Percentiles rank a stretch among this genome's conserved stretches.
phyloP scores from a whole-genome alignment of 257 asterid genomes.

The Lavandula angustifolia region DNA sequence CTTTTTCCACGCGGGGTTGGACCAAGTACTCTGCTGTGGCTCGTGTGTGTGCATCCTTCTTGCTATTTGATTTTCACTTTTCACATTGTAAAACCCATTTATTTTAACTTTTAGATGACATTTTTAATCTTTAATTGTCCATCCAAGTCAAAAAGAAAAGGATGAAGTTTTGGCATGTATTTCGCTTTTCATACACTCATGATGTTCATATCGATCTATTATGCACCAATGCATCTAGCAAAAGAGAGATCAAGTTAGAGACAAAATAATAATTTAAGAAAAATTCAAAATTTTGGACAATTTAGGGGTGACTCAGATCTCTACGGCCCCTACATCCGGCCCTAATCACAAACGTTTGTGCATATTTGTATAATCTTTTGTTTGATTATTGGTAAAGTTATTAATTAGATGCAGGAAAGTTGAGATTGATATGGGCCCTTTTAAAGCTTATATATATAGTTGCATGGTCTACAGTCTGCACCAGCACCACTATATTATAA shows the following conservation, averaged over 20 bases:
- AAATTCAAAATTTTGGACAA: too few species aligned
- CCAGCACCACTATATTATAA: conserved; percentile 35
- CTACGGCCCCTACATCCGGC: too few species aligned
- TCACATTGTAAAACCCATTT: not conserved
- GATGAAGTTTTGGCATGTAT: too few species aligned
- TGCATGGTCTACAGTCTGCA: conserved; percentile 56
- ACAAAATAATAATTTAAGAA: too few species aligned
- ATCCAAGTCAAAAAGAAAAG: too few species aligned
- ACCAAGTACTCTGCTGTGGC: not conserved
- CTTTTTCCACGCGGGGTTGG: conserved; percentile 38
- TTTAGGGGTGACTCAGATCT: too few species aligned
- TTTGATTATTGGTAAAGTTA: conserved; percentile 35
- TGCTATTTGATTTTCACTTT: conserved; percentile 28
- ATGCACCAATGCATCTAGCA: too few species aligned
- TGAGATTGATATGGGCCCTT: conserved; percentile 35
- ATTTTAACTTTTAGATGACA: not conserved
- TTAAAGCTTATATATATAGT: conserved; percentile 48
- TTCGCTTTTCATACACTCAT: too few species aligned
- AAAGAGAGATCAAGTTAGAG: too few species aligned
- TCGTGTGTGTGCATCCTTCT: conserved; percentile 24
- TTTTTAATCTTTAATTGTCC: too few species aligned
- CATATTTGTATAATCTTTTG: not conserved
- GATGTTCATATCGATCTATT: too few species aligned
- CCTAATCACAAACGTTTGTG: too few species aligned
- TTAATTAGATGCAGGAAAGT: conserved; percentile 29